Base-by-base conservation (phyloP, 2,329 filamentous ascomycete species). In the Fusarium vanettenii region DNA sequence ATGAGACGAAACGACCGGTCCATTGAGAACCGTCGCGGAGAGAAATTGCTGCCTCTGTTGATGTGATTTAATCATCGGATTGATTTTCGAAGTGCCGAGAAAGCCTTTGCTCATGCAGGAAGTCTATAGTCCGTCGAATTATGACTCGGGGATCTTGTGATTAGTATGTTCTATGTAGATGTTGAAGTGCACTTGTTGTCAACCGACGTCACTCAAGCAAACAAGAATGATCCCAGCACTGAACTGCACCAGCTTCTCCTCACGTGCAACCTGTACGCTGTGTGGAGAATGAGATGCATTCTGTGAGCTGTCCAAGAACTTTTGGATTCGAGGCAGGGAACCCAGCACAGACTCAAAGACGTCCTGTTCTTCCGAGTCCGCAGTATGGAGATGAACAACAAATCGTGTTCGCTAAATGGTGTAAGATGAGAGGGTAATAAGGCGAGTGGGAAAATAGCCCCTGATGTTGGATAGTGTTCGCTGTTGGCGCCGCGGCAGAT, bases 221-320 rank as follows among this genome's bases (percentile, higher is more conserved):
- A 67, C 70, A 65, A 31, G 63, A 73, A 65, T 55, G 57, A 67
- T 72, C 66, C 65, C 37, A 52, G 70, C 55, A 70, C 69, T 67
- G 57, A 63, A 61, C 61, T 67, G 66, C 72, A 75, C 59, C 45
- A 37, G 52, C 45, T 66, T 43, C 62, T 50, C 39, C 67, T 77
- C 66, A 74, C 66, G 66, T 71, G 66, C 56, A 39, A 64, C 39
- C 25, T 33, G 64, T 22, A 20, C 29, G 39, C 59, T 27, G 39
- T 64, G 61, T 64, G 61, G 61, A 64, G 45, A 52, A 61, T 25
- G 20, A 35, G 62, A 55, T 41, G 35, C 61, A n/a, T 43, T 20
- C 41, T 22, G 37, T 27, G 41, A 63, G 45, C 10, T 37, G 43
- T n/a, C 20, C 13, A 27, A 25, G 31, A 39, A 35, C 39, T 22